A percentile compares a stretch with the other conserved stretches of the same genome.
phyloP scores from a whole-genome alignment of 306 rosid genomes.

The Castanea sativa region DNA sequence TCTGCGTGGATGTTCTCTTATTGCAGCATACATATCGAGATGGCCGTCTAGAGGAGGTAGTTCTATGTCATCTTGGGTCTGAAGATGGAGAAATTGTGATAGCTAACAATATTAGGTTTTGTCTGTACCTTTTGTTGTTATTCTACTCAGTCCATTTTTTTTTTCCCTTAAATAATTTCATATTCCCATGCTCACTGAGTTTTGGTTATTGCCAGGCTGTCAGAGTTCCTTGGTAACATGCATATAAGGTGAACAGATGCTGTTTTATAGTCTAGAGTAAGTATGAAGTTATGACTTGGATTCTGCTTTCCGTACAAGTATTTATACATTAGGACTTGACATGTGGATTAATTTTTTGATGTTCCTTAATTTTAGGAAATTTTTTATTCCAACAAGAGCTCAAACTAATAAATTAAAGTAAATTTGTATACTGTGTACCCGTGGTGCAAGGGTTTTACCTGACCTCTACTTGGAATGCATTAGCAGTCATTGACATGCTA shows the following conservation, averaged over 20 bases:
- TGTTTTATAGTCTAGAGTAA: conserved; percentile 37
- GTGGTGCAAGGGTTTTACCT: not conserved
- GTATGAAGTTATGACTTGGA: conserved; percentile 19
- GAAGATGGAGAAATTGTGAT: conserved; percentile 81
- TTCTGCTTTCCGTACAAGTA: conserved; percentile 9
- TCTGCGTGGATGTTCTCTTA: conserved; percentile 20
- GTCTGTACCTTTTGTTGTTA: conserved; percentile 1
- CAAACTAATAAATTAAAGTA: not conserved
- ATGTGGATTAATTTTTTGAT: not conserved
- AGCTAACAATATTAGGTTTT: conserved; percentile 79
- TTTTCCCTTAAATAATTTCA: not conserved
- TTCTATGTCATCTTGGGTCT: conserved; percentile 80
- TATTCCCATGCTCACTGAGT: not conserved
- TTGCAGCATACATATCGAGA: conserved; percentile 86
- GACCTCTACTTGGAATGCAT: not conserved
- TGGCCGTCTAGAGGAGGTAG: conserved; percentile 80
- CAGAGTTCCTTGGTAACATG: conserved; percentile 77
- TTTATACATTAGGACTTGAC: not conserved
- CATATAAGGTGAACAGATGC: conserved; percentile 58
- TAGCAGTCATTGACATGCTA: not conserved
- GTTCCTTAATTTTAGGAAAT: not conserved
- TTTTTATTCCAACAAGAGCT: not conserved
- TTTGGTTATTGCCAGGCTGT: conserved; percentile 58
- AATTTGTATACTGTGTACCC: not conserved
- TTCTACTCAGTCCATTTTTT: not conserved